A percentile compares a stretch with the other conserved stretches of the same genome.
Conservation (phyloP, 2,329 filamentous ascomycete genomes). For the Epicoccum sorghinum region DNA sequence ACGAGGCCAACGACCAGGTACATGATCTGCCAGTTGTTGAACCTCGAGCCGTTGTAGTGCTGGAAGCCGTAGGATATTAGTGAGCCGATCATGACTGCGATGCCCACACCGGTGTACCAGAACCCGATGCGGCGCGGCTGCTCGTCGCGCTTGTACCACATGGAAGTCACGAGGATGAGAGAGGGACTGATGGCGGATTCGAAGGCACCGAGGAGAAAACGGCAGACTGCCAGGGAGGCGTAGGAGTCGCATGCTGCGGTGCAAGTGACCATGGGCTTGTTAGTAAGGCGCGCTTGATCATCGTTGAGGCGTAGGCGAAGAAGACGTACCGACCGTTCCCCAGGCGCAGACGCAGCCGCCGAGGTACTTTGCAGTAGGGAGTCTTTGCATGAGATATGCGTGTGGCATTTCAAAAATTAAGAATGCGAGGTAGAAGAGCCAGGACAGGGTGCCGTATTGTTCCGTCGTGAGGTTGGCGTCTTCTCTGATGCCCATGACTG, state of each 20-base stretch:
- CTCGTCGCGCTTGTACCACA: slow-evolving; percentile 69
- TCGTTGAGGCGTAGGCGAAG: no score
- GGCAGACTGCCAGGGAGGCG: slow-evolving; percentile 55
- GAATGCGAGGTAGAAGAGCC: slow-evolving; percentile 48
- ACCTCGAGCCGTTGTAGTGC: slow-evolving; percentile 54
- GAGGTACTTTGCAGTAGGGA: slow-evolving; percentile 61
- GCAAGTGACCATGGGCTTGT: slow-evolving; percentile 46
- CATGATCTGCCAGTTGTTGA: slow-evolving; percentile 69
- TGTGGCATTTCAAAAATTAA: slow-evolving; percentile 49
- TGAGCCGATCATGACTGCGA: slow-evolving; percentile 62
- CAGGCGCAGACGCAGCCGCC: slow-evolving; percentile 52
- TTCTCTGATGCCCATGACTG: slow-evolving; percentile 50
- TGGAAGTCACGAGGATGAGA: slow-evolving; percentile 69
- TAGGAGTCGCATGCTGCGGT: slow-evolving; percentile 54
- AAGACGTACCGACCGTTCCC: slow-evolving; percentile 48
- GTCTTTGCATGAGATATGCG: slow-evolving; percentile 59
- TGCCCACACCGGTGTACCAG: slow-evolving; percentile 56
- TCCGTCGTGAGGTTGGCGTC: slow-evolving; percentile 45
- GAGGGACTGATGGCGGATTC: slow-evolving; percentile 57
- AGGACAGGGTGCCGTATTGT: slow-evolving; percentile 46
- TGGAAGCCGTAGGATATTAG: slow-evolving; percentile 66
- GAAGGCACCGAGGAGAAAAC: slow-evolving; percentile 60
- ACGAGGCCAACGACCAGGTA: slow-evolving; percentile 63
- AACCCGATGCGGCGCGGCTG: slow-evolving; percentile 61
- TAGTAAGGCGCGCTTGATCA: no score